These are phyloP conservation scores for Backusella parvicylindrica DNA, from an alignment of 192 early-diverging fungal genomes.

Conservation along the genomic window DNA sequence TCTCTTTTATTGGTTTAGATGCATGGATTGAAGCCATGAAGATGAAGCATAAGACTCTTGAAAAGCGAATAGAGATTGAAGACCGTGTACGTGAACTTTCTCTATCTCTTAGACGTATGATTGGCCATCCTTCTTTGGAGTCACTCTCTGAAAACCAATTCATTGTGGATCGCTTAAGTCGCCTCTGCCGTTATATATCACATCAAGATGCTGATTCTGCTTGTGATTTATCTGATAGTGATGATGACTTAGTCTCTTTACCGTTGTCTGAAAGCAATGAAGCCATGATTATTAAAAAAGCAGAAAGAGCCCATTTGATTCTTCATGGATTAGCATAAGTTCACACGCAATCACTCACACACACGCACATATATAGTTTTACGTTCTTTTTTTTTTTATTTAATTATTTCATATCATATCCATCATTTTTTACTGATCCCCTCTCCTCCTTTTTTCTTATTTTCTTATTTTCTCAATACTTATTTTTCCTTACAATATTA, in stretches of 20 bases:
- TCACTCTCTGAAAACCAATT: background rate
- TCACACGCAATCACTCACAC: background rate
- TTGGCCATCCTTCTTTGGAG: background rate
- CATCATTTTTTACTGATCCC: background rate
- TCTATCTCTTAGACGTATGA: slow-evolving; percentile 5
- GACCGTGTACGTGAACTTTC: slow-evolving; percentile 5
- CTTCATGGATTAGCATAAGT: slow-evolving; percentile 13
- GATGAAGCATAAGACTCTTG: background rate
- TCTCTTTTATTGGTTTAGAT: slow-evolving; percentile 10
- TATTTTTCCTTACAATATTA: background rate
- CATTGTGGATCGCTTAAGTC: slow-evolving; percentile 6
- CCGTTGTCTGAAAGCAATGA: background rate
- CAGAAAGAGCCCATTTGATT: slow-evolving; percentile 10
- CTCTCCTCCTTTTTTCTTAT: background rate
- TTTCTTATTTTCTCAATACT: background rate
- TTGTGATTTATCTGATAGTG: slow-evolving; percentile 9
- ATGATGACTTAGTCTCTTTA: background rate
- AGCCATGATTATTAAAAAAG: background rate
- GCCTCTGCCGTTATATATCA: background rate
- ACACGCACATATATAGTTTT: background rate
- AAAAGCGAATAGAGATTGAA: background rate
- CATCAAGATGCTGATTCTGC: slow-evolving; percentile 8
- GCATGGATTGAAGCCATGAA: slow-evolving; percentile 20
- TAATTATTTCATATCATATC: slow-evolving; percentile 4
- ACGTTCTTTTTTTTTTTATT: background rate